phyloP scores from a whole-genome alignment of 768 basidiomycete genomes.

The Nidula microcarpa region DNA sequence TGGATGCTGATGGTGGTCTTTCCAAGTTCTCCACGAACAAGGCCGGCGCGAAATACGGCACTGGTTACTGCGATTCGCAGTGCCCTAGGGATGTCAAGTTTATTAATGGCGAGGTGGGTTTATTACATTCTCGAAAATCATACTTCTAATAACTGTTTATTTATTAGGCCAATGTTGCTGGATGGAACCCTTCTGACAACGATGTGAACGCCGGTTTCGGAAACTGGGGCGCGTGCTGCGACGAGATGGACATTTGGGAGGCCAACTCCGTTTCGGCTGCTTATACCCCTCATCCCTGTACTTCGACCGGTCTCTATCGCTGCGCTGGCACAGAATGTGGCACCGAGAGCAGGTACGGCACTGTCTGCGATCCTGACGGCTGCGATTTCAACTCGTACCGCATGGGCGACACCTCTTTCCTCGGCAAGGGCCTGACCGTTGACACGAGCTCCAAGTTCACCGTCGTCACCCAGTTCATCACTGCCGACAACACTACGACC shows the following conservation, averaged over 20 bases:
- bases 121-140: not conserved
- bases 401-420: not conserved
- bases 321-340: conserved; percentile 26
- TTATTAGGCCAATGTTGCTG: conserved; percentile 34
- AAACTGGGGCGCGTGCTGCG: conserved; percentile 41
- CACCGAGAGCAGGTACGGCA: not conserved
- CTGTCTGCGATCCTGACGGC: not conserved
- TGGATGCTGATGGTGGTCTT: conserved; percentile 46
- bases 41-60: conserved; percentile 38
- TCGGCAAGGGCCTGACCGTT: not conserved
- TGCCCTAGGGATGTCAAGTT: conserved; percentile 52
- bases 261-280: conserved; percentile 42
- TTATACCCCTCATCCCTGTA: conserved; percentile 45
- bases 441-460: not conserved
- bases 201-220: conserved; percentile 39
- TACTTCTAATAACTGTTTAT: not conserved
- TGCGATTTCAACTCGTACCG: not conserved
- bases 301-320: conserved; percentile 22
- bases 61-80: conserved; percentile 31
- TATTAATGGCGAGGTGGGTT: conserved; percentile 42
- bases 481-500: not conserved
- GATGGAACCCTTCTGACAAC: conserved; percentile 27
- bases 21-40: conserved; percentile 40
- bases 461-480: not conserved
- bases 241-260: conserved; percentile 52